phyloP scores from a whole-genome alignment of 352 stramenopile genomes.

The Phytophthora hibernalis region DNA sequence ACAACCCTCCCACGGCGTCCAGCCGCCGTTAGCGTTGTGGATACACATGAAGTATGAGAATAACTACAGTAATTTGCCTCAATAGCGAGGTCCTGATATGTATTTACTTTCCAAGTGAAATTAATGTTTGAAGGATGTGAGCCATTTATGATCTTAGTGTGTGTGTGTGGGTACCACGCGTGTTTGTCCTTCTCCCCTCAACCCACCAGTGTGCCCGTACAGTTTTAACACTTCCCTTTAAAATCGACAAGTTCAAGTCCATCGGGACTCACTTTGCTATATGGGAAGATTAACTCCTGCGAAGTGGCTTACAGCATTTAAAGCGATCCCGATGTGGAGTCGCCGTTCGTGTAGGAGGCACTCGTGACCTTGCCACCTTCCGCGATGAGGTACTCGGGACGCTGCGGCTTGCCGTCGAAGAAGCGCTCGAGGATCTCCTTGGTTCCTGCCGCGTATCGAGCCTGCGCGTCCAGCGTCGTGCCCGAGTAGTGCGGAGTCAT shows the following conservation, averaged over 20 bases:
- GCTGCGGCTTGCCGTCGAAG: slow-evolving; percentile 48
- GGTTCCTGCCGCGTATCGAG: slow-evolving; percentile 43
- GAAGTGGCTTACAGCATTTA: slow-evolving; percentile 5
- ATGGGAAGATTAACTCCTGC: background rate
- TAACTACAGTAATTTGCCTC: no score
- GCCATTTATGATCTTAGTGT: no score
- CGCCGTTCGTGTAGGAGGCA: slow-evolving; percentile 42
- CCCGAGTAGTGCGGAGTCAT: slow-evolving; percentile 62
- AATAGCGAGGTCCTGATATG: no score
- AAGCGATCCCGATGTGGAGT: slow-evolving; percentile 37
- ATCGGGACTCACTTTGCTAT: background rate
- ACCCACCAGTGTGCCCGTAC: no score
- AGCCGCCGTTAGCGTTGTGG: no score
- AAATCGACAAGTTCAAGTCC: background rate
- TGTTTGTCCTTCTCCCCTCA: no score
- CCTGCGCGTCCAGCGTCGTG: slow-evolving; percentile 50
- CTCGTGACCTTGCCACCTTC: slow-evolving; percentile 47
- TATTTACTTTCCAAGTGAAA: no score
- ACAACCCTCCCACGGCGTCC: no score
- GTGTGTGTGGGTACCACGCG: no score
- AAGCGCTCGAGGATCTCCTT: slow-evolving; percentile 56
- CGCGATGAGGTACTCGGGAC: slow-evolving; percentile 50
- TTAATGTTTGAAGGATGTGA: no score
- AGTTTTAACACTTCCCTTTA: no score
- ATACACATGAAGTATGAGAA: no score